Evolutionary conservation across 768 basidiomycete genomes (phyloP).

Genomic region (Agrocybe pediades): DNA sequence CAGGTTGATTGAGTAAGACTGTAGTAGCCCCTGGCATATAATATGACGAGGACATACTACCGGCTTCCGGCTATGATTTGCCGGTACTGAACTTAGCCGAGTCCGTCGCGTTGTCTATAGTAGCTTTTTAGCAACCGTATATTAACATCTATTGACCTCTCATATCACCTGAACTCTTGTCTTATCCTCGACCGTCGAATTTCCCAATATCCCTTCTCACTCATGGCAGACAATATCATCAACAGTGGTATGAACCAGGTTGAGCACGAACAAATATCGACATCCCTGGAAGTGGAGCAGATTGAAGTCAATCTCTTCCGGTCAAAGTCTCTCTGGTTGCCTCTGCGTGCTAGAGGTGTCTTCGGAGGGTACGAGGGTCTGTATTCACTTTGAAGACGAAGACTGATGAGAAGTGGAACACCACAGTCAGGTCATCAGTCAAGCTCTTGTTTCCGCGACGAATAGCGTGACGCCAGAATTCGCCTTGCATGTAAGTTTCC

Average conservation of each 20-base stretch:
- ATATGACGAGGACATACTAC: background rate
- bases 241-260: conserved; percentile 45
- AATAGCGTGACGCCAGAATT: conserved; percentile 68
- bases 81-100: background rate
- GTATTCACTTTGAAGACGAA: background rate
- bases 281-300: conserved; percentile 76
- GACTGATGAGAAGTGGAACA: background rate
- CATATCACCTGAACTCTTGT: background rate
- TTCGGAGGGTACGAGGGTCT: conserved; percentile 81
- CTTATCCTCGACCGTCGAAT: background rate
- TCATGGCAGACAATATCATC: background rate
- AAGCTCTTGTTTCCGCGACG: conserved; percentile 81
- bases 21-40: background rate
- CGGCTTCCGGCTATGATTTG: background rate
- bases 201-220: background rate
- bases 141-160: background rate
- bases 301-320: conserved; percentile 79
- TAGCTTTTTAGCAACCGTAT: background rate
- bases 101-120: background rate
- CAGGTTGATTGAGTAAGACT: background rate
- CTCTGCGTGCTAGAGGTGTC: conserved; percentile 64
- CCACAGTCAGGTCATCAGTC: conserved; percentile 79
- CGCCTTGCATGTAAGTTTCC: conserved; percentile 66
- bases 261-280: conserved; percentile 71
- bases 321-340: conserved; percentile 73